Conservation (phyloP, 108 stramenopile genomes). For the Cyclotella sp. region DNA sequence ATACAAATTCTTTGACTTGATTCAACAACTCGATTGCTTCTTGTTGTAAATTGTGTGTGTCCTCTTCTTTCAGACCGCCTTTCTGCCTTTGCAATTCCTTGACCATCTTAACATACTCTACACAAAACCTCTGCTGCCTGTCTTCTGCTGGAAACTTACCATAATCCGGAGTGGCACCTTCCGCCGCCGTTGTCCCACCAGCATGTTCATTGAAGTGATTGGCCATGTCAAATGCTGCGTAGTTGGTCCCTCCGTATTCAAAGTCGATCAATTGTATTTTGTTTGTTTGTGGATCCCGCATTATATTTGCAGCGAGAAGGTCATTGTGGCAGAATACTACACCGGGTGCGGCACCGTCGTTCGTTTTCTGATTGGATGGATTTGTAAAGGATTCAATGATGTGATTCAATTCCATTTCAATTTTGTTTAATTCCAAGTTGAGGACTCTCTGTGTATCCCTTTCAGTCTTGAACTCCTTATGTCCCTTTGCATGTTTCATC, state of each 20-base stretch:
- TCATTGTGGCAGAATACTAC: conserved; percentile 93
- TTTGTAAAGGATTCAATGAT: conserved; percentile 26
- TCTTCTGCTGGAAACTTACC: conserved; percentile 53
- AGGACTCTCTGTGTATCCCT: conserved; percentile 51
- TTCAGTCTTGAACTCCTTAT: conserved; percentile 42
- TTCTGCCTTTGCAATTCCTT: conserved; percentile 25
- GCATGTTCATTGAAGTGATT: conserved; percentile 94
- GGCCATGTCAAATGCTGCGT: conserved; percentile 85
- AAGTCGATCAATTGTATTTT: conserved; percentile 88
- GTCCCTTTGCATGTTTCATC: conserved; percentile 67
- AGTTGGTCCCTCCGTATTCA: conserved; percentile 90
- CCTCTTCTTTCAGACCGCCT: conserved; percentile 13
- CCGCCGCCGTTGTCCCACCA: conserved; percentile 63
- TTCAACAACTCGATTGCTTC: conserved; percentile 43
- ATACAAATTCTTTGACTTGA: conserved; percentile 69
- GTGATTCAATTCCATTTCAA: conserved; percentile 24
- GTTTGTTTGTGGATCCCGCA: conserved; percentile 42
- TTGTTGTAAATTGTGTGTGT: conserved; percentile 1
- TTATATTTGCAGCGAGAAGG: conserved; percentile 81
- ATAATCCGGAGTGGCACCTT: conserved; percentile 72
- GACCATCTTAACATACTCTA: conserved; percentile 57
- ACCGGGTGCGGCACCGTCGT: not conserved
- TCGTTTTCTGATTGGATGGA: not conserved
- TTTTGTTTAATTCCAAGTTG: conserved; percentile 60
- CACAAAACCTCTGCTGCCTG: conserved; percentile 57